phyloP scores from a whole-genome alignment of 129 eudicot genomes.

The Ambrosia artemisiifolia region DNA sequence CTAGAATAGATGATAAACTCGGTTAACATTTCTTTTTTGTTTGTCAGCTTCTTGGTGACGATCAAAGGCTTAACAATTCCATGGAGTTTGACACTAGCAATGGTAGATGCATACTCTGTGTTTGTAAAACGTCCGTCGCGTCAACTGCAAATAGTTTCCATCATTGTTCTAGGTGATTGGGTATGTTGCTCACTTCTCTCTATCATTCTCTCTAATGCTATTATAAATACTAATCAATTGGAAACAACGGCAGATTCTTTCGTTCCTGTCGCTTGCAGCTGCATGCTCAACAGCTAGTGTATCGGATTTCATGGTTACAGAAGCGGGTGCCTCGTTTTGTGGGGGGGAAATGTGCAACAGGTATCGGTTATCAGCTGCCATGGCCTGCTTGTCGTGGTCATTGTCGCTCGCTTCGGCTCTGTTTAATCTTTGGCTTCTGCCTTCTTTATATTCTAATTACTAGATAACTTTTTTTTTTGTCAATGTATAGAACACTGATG shows the following conservation, averaged over 20 bases:
- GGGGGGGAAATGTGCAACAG: conserved; percentile 51
- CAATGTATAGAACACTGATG: background rate
- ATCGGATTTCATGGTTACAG: conserved; percentile 53
- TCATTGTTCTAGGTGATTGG: conserved; percentile 83
- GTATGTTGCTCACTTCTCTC: conserved; percentile 27
- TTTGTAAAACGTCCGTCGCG: conserved; percentile 68
- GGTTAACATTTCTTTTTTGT: background rate
- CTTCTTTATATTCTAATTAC: conserved; percentile 35
- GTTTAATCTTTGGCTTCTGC: conserved; percentile 84
- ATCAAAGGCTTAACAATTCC: conserved; percentile 90
- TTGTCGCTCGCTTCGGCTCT: conserved; percentile 74
- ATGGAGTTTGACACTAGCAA: conserved; percentile 81
- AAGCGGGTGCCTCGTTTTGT: conserved; percentile 50
- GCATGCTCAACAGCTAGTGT: conserved; percentile 91
- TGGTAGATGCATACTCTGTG: conserved; percentile 74
- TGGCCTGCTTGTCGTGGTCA: conserved; percentile 93
- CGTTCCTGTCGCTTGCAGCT: conserved; percentile 82
- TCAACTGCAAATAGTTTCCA: conserved; percentile 54
- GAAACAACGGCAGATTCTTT: conserved; percentile 49
- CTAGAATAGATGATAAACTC: background rate
- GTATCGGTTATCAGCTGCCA: conserved; percentile 80
- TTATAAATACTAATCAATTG: background rate
- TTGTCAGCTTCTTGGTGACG: conserved; percentile 84
- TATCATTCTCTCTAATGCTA: background rate
- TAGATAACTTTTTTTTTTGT: background rate